Evolutionary conservation across 345 rosid species (phyloP), one percentile per base, ranked within the genome.

Genomic region (Rhizophora apiculata): DNA sequence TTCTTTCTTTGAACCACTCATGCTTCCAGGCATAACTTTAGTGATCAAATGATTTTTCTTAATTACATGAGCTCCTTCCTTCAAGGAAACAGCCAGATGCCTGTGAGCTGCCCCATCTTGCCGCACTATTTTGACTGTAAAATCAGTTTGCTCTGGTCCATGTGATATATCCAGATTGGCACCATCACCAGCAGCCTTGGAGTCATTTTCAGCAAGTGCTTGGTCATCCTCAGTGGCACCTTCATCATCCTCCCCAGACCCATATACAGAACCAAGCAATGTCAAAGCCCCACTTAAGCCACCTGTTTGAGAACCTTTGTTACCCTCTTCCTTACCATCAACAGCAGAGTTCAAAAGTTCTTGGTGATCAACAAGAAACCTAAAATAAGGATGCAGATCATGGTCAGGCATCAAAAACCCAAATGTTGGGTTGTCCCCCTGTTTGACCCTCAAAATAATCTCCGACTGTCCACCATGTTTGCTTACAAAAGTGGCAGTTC

Each of bases 341-440:
- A 27, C 31, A 22, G 34, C 70, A 27, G 79, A 55, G 24, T 57
- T 81, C 77, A 89, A 65, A 75, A 89, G 87, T 68, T 91, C 96
- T 72, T 84, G 88, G 82, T 89, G 86, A 72, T 91, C 93, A 76
- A 91, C 86, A 75, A 94, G 97, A 82, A 85, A 88, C 80, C 87
- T 88, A 68, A 82, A 91, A 76, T 94, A 91, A 24, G 92, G 83
- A 72, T 94, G 89, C 68, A 87, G 91, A 61, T 55, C 80, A 76
- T 94, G 95, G 79, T 88, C 91, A 24, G 97, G 97, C 89, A 93
- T 86, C 83, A 93, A 79, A 82, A 93, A 91, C 53, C 98, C 96
- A 85, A 94, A 94, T 9, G 95, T 81, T 57, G 96, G 97, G 74
- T 94, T 94, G 86, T 83, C 87, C 70, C 98, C 98, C 62, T 91